A percentile compares a stretch with the other conserved stretches of the same genome.
Conservation (phyloP, 805 yeast genomes). For the Nematodospora valgi region DNA sequence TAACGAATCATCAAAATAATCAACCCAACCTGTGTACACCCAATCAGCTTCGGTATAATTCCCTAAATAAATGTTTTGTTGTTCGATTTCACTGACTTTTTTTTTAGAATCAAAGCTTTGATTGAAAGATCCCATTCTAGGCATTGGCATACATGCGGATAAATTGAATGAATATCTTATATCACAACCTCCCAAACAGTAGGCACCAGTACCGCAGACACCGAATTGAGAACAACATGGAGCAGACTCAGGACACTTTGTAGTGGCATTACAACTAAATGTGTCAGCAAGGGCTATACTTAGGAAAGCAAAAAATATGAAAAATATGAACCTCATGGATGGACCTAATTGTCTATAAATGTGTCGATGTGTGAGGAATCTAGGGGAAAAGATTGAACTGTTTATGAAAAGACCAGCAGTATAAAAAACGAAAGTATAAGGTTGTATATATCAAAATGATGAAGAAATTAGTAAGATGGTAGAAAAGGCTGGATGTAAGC, state of each 20-base stretch:
- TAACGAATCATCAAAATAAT: constrained; percentile 48
- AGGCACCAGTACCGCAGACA: constrained; percentile 69
- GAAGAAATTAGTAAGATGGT: no score
- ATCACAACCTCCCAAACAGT: constrained; percentile 88
- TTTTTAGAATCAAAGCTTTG: constrained; percentile 40
- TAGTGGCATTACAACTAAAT: constrained; percentile 47
- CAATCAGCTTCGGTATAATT: constrained; percentile 65
- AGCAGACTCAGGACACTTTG: constrained; percentile 65
- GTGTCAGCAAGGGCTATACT: constrained; percentile 7
- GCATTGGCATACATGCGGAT: constrained; percentile 82
- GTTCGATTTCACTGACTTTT: constrained; percentile 15
- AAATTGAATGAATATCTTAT: constrained; percentile 62
- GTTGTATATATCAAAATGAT: no score
- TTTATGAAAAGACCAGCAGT: no score
- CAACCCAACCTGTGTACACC: constrained; percentile 63
- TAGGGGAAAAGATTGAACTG: no score
- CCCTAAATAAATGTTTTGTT: constrained; percentile 54
- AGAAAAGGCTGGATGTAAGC: no score
- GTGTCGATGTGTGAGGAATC: no score
- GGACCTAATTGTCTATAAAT: no score
- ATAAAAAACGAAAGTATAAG: no score
- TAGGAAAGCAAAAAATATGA: constrained; percentile 3
- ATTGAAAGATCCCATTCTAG: constrained; percentile 53
- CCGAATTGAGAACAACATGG: constrained; percentile 91
- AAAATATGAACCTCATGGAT: constrained; percentile 1